phyloP scores from a whole-genome alignment of 2,329 filamentous ascomycete species.

The Cercospora zeae-maydis region DNA sequence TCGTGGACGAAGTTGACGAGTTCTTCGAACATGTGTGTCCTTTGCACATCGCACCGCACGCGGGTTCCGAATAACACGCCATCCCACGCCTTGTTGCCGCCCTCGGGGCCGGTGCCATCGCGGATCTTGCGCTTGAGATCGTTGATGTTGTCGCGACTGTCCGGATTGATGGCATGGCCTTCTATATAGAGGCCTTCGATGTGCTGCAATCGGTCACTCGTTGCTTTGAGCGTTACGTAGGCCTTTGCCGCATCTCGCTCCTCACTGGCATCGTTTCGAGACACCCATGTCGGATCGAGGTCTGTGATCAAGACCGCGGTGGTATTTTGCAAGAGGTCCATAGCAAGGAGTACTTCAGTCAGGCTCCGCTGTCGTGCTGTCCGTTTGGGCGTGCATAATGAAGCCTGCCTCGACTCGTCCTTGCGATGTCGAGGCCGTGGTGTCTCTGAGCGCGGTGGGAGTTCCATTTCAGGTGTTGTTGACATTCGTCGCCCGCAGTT shows the following conservation, averaged over 20 bases:
- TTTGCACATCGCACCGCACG: background rate
- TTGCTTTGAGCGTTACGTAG: background rate
- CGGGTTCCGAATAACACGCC: background rate
- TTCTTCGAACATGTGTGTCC: conserved; percentile 8
- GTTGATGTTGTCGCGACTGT: conserved; percentile 10
- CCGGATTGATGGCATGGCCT: background rate
- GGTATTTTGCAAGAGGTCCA: conserved; percentile 5
- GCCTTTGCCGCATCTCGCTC: background rate
- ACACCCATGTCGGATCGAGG: conserved; percentile 2
- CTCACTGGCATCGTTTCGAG: background rate
- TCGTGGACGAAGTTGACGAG: conserved; percentile 7
- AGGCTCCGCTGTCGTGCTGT: conserved; percentile 8
- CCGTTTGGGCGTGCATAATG: background rate
- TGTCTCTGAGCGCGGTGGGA: conserved; percentile 3
- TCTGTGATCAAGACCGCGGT: conserved; percentile 1
- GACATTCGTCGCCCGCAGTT: background rate
- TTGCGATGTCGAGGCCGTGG: conserved; percentile 5
- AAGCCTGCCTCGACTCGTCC: background rate
- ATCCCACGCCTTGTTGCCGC: conserved; percentile 9
- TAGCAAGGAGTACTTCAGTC: conserved; percentile 4
- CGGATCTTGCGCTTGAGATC: conserved; percentile 11
- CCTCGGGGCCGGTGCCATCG: conserved; percentile 7
- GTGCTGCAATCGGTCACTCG: background rate
- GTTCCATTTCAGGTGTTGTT: background rate
- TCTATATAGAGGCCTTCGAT: conserved; percentile 1